Percentiles rank a stretch among this genome's conserved stretches.
Conservation (phyloP, 1,139 yeast genomes). For the Insectozyma bohioensis region DNA sequence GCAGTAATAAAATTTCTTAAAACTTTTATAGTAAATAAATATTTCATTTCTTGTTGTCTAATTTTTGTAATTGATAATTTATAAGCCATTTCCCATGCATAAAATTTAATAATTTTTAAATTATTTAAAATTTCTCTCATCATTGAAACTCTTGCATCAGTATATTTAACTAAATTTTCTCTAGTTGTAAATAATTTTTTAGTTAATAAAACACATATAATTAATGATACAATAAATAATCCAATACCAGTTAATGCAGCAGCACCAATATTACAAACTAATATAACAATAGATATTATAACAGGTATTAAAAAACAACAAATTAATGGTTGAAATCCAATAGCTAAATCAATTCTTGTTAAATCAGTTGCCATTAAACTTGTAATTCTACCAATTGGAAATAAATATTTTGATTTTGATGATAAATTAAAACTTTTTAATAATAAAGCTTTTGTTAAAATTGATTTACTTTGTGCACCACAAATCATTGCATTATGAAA, state of each 20-base stretch:
- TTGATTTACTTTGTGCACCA: constrained; percentile 47
- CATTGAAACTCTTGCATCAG: constrained; percentile 44
- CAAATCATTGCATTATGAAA: constrained; percentile 47
- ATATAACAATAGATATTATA: constrained; percentile 37
- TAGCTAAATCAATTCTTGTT: constrained; percentile 46
- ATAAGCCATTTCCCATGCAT: constrained; percentile 51
- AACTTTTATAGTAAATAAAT: constrained; percentile 43
- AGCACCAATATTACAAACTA: constrained; percentile 38
- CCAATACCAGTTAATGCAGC: constrained; percentile 46
- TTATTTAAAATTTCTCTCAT: constrained; percentile 46
- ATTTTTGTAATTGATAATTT: constrained; percentile 34
- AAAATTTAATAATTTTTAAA: constrained; percentile 45
- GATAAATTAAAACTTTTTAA: constrained; percentile 40
- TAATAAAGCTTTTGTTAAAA: constrained; percentile 40
- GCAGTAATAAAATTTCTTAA: constrained; percentile 47
- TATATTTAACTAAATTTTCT: constrained; percentile 38
- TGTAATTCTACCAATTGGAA: constrained; percentile 42
- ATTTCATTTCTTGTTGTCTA: constrained; percentile 41
- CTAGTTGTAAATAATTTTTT: constrained; percentile 36
- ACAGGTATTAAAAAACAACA: constrained; percentile 48
- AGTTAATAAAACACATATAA: constrained; percentile 39
- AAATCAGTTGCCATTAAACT: constrained; percentile 48
- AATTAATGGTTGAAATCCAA: constrained; percentile 47
- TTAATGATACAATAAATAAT: constrained; percentile 38
- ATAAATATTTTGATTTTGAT: constrained; percentile 33